phyloP scores from a whole-genome alignment of 2,329 filamentous ascomycete species.

The Amauroascus niger region DNA sequence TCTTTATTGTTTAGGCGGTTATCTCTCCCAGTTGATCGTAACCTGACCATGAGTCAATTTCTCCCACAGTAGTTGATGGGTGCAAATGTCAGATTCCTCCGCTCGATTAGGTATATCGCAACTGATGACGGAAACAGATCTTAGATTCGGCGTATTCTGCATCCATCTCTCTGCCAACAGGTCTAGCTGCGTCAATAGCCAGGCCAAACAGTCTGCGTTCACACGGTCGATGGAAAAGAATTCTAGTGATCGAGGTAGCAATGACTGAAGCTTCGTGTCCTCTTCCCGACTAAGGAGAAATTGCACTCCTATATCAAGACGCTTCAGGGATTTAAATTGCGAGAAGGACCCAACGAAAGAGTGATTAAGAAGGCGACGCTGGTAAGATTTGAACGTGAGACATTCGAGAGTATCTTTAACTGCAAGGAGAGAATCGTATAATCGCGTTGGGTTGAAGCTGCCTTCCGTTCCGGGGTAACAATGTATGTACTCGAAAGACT shows the following conservation, averaged over 20 bases:
- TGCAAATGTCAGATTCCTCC: not conserved
- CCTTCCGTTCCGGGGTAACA: not conserved
- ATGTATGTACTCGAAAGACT: constrained; percentile 10
- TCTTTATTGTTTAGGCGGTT: not conserved
- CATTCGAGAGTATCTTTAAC: not conserved
- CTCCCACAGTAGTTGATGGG: not conserved
- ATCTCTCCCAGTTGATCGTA: not conserved
- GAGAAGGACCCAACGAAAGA: constrained; percentile 5
- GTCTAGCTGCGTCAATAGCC: not conserved
- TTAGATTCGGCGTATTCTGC: not conserved
- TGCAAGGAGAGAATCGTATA: constrained; percentile 3
- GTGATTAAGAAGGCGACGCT: not conserved
- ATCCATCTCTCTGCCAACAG: not conserved
- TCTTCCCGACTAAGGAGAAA: not conserved
- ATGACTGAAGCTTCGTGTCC: not conserved
- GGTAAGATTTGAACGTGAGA: not conserved
- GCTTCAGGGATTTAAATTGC: not conserved
- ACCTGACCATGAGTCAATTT: not conserved
- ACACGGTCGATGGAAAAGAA: not conserved
- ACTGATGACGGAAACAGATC: not conserved
- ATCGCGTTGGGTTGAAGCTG: not conserved
- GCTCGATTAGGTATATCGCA: not conserved
- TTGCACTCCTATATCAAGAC: not conserved
- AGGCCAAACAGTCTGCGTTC: not conserved
- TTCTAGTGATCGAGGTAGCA: constrained; percentile 4